These are phyloP conservation scores for Ustilago nuda DNA, from an alignment of 1,284 basidiomycete species.

Conservation along the genomic window DNA sequence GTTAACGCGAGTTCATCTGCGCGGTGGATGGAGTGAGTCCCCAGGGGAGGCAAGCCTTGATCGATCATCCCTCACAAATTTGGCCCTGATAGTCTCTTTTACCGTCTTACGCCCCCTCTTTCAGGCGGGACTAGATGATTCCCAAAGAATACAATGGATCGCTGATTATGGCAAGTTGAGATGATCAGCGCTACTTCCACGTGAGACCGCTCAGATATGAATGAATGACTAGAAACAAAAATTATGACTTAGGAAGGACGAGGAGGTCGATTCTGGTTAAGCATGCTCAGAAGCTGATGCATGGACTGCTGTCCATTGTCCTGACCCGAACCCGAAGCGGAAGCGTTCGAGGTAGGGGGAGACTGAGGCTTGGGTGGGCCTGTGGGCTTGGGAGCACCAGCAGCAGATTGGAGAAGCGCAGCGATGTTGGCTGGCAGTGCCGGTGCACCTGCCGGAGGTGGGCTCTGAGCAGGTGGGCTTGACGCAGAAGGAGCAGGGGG, in stretches of 20 bases:
- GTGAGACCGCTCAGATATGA: neutral
- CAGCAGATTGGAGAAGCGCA: slow-evolving; percentile 48
- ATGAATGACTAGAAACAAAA: neutral
- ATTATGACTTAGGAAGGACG: slow-evolving; percentile 23
- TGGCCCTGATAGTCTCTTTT: too few relatives aligned
- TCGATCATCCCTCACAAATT: too few relatives aligned
- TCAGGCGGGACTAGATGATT: neutral
- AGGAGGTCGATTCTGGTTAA: slow-evolving; percentile 46
- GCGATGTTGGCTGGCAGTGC: slow-evolving; percentile 54
- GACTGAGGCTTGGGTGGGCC: slow-evolving; percentile 47
- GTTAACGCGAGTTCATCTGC: too few relatives aligned
- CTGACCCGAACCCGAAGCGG: slow-evolving; percentile 11
- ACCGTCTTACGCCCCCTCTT: neutral
- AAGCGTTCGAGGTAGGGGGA: slow-evolving; percentile 18
- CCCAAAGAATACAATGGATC: neutral
- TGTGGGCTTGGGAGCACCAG: slow-evolving; percentile 42
- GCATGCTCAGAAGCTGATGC: slow-evolving; percentile 49
- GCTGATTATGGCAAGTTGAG: neutral
- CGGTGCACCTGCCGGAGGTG: slow-evolving; percentile 24
- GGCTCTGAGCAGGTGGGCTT: slow-evolving; percentile 23
- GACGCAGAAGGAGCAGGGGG: slow-evolving; percentile 27
- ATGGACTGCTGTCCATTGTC: slow-evolving; percentile 46
- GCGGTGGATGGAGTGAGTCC: too few relatives aligned
- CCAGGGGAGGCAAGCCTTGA: too few relatives aligned
- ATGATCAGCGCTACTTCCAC: neutral